Evolutionary conservation across 2,329 filamentous ascomycete species (phyloP), one percentile per base, ranked within the genome.

Genomic region (Juglanconis sp.): DNA sequence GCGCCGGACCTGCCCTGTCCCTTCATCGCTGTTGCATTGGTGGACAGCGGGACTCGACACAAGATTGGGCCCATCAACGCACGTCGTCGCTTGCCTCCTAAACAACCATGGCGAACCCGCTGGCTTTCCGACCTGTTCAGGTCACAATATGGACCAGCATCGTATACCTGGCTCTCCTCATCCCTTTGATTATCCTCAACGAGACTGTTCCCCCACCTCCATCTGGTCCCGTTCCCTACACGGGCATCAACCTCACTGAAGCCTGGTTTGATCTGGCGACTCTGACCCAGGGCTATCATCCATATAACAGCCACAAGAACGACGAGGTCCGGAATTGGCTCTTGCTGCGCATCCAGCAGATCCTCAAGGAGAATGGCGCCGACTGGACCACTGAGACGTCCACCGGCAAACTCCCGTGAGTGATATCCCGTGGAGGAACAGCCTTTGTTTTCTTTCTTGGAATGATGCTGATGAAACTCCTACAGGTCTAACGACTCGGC

Each of bases 281-380:
- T 58, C 81, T 99, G 53, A 94, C 89, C 38, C 81, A 81, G 64
- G 80, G 81, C 1, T 95, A 90, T 70, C 95, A 96, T 71, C 94
- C 95, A 0, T 96, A 91, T 78, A 97, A 96, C 75, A 93, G 89
- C 66, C 87, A 81, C 61, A 81, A 85, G 62, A 98, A 97, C 71
- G 93, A 96, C 67, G 78, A 86, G 31, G 87, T 97, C 38, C 87
- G 91, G 63, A 77, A 84, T 38, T 97, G 89, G 81, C 77, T 98
- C 38, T 78, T 97, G 63, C 68, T 77, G 17, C 85, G 92, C 61
- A 84, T 96, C 61, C 77, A 87, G 63, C 77, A 82, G 42, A 95
- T 96, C 62, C 73, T 94, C 64, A 77, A 83, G 36, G 77, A 78
- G 30, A 92, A 90, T 70, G 76, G 75, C 2, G 80, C 82, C 10